Percentiles rank a stretch among this genome's conserved stretches.
These are phyloP conservation scores for Podospora fimiseda DNA, from an alignment of 495 filamentous ascomycete species.

Conservation along the genomic window DNA sequence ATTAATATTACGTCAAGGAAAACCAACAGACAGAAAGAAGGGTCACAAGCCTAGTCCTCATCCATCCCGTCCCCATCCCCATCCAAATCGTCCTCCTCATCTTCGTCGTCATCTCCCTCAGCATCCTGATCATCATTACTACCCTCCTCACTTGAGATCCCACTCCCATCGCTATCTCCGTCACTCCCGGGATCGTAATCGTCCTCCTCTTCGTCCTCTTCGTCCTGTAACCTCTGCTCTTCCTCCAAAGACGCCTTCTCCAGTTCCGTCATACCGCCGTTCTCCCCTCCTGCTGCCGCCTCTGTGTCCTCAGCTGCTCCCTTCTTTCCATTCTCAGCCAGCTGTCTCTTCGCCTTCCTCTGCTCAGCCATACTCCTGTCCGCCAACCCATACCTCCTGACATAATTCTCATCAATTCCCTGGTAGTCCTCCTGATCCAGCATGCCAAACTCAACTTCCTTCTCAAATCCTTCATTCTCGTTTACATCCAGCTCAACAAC, in stretches of 20 bases:
- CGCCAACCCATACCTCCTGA: slow-evolving; percentile 73
- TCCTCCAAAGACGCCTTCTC: slow-evolving; percentile 48
- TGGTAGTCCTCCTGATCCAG: slow-evolving; percentile 77
- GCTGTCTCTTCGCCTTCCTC: slow-evolving; percentile 65
- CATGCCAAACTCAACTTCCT: slow-evolving; percentile 81
- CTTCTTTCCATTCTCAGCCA: slow-evolving; percentile 40
- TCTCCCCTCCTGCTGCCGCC: slow-evolving; percentile 47
- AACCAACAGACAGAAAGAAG: background rate
- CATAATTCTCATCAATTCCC: slow-evolving; percentile 72
- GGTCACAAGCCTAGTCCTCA: background rate
- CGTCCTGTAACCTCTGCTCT: slow-evolving; percentile 50
- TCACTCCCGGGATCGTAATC: slow-evolving; percentile 82
- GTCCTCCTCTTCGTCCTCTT: slow-evolving; percentile 82
- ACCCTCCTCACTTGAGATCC: slow-evolving; percentile 44
- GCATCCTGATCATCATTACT: slow-evolving; percentile 46
- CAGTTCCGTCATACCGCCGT: slow-evolving; percentile 47
- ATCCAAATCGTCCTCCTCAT: slow-evolving; percentile 26
- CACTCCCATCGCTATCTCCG: slow-evolving; percentile 64
- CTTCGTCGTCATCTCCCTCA: slow-evolving; percentile 42
- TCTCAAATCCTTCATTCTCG: slow-evolving; percentile 32
- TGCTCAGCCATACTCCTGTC: slow-evolving; percentile 89
- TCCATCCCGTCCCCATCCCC: slow-evolving; percentile 18
- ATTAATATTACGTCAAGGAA: too few relatives aligned
- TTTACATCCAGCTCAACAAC: slow-evolving; percentile 55
- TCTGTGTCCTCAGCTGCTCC: slow-evolving; percentile 57